Percentiles rank a stretch among this genome's conserved stretches.
Conservation (phyloP, 202 grass and related monocot species). For the Hordeum pubiflorum region DNA sequence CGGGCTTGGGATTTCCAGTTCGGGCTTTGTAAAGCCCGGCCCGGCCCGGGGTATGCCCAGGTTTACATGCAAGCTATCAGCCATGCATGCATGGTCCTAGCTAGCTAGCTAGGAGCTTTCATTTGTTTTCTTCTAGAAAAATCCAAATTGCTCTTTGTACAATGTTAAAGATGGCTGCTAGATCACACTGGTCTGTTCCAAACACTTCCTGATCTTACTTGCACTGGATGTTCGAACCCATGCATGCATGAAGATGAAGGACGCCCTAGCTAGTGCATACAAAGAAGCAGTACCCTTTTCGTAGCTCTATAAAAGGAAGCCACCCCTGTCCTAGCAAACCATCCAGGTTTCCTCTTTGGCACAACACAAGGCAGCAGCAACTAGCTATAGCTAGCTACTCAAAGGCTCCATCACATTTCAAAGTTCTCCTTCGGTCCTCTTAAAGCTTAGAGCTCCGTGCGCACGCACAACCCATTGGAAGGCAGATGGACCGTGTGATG, state of each 20-base stretch:
- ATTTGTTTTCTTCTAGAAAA: neutral
- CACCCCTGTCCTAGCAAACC: neutral
- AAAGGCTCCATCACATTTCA: neutral
- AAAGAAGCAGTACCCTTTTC: neutral
- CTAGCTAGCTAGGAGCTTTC: neutral
- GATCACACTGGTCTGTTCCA: slow-evolving; percentile 3
- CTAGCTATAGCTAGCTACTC: neutral
- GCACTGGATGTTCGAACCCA: neutral
- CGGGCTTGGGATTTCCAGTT: no score
- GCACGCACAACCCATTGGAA: neutral
- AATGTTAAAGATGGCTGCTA: neutral
- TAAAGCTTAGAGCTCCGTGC: neutral
- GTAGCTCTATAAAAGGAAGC: slow-evolving; percentile 34
- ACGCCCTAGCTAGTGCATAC: neutral
- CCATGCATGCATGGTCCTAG: neutral
- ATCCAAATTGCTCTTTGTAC: neutral
- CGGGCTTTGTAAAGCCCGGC: no score
- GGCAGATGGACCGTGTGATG: slow-evolving; percentile 51
- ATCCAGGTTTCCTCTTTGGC: neutral
- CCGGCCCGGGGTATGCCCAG: no score
- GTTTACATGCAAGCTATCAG: neutral
- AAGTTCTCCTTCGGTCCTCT: neutral
- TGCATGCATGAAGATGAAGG: neutral
- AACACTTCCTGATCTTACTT: neutral
- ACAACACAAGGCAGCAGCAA: neutral